Evolutionary conservation across 2,329 filamentous ascomycete species (phyloP).

Genomic region (Alternaria alternata): DNA sequence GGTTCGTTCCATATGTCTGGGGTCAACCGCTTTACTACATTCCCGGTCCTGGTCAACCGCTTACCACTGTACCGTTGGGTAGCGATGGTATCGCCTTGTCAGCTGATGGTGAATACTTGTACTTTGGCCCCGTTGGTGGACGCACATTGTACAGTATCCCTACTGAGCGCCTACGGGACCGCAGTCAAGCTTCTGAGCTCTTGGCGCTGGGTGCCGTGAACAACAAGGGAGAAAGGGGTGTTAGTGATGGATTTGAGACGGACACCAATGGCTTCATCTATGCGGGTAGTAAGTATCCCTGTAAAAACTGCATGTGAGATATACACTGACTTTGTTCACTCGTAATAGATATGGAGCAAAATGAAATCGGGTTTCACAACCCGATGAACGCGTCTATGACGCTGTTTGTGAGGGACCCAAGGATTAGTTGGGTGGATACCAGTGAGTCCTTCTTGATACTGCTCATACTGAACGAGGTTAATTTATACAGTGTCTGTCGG

Average conservation of each 20-base stretch:
- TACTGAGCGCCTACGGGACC: conserved; percentile 55
- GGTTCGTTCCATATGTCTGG: conserved; percentile 60
- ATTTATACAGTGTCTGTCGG: conserved; percentile 46
- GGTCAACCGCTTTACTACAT: conserved; percentile 58
- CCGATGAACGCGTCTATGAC: conserved; percentile 55
- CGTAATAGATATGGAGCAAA: conserved; percentile 57
- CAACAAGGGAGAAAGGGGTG: conserved; percentile 58
- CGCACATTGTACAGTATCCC: conserved; percentile 57
- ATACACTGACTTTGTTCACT: background rate
- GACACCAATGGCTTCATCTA: conserved; percentile 61
- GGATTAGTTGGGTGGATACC: conserved; percentile 62
- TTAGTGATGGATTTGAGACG: conserved; percentile 62
- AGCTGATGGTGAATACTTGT: conserved; percentile 58
- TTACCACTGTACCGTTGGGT: conserved; percentile 55
- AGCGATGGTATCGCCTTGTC: conserved; percentile 62
- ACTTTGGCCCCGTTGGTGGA: conserved; percentile 56
- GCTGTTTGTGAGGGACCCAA: conserved; percentile 57
- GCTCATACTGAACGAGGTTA: background rate
- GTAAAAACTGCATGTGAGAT: background rate
- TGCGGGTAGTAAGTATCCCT: conserved; percentile 40
- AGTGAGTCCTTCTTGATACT: conserved; percentile 27
- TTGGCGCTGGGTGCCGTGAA: conserved; percentile 54
- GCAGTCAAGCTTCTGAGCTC: conserved; percentile 52
- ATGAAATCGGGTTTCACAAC: conserved; percentile 52
- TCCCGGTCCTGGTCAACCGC: conserved; percentile 44